A percentile compares a stretch with the other conserved stretches of the same genome.
Conservation (phyloP, 768 basidiomycete genomes). For the Boletus coccyginus region DNA sequence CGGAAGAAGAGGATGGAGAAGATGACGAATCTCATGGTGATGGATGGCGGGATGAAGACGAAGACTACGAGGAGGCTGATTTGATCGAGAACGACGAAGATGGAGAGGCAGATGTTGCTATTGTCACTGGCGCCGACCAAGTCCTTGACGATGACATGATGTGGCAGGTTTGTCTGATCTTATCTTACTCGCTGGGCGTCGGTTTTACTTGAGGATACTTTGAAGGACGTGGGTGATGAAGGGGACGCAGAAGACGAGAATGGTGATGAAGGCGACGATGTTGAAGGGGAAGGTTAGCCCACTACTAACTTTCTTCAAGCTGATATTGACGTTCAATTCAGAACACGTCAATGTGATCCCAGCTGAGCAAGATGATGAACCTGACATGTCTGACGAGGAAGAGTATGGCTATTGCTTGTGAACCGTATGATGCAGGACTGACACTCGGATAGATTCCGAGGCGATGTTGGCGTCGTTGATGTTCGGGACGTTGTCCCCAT, state of each 20-base stretch:
- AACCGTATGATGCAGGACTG: slow-evolving; percentile 7
- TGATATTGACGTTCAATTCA: slow-evolving; percentile 17
- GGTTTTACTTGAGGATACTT: slow-evolving; percentile 7
- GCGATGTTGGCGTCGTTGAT: slow-evolving; percentile 40
- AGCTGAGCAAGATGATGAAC: slow-evolving; percentile 59
- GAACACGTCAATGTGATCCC: slow-evolving; percentile 59
- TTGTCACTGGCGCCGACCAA: slow-evolving; percentile 48
- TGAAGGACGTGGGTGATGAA: slow-evolving; percentile 54
- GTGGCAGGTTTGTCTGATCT: slow-evolving; percentile 47
- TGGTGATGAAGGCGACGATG: slow-evolving; percentile 50
- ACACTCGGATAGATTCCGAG: slow-evolving; percentile 35
- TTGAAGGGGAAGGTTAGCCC: slow-evolving; percentile 22
- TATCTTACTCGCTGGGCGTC: neutral
- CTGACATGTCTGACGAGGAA: slow-evolving; percentile 66
- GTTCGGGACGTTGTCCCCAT: slow-evolving; percentile 30
- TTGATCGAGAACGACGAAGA: slow-evolving; percentile 60
- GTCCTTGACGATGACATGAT: slow-evolving; percentile 52
- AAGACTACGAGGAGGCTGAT: slow-evolving; percentile 61
- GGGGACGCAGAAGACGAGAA: slow-evolving; percentile 59
- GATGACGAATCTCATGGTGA: slow-evolving; percentile 43
- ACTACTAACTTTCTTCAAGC: neutral
- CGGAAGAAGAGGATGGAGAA: slow-evolving; percentile 62
- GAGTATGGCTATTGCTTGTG: slow-evolving; percentile 41
- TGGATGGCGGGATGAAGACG: slow-evolving; percentile 59
- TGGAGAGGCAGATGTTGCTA: slow-evolving; percentile 44